Evolutionary conservation across 495 filamentous ascomycete genomes (phyloP), one percentile per base, ranked within the genome.

Genomic region (Penicillium lagena): DNA sequence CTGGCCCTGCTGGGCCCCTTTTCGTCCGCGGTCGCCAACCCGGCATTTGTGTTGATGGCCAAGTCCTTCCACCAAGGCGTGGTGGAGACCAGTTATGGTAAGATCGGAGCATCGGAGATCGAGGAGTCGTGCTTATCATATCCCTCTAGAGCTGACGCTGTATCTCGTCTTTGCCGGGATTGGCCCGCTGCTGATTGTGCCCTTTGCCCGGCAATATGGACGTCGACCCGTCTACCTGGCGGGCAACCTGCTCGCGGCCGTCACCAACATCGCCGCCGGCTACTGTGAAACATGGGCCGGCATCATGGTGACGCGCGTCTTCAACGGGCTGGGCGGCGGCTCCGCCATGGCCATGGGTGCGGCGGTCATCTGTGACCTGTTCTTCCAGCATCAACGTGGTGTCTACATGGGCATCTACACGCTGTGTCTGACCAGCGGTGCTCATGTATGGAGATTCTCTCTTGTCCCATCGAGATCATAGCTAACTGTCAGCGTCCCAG

Each of bases 311-410:
- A 57, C 54, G 28, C 58, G 60, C 37, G 54, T 63, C 14, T 30
- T 71, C 32, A 64, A 52, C n/a, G 66, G 64, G 22, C 68, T 71
- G 38, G 62, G 57, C 1, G 56, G 55, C 6, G 63, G 65, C 17
- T 36, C 43, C 10, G 63, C 60, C 5, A 55, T 63, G 39, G 67
- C 59, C 6, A 39, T 66, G 10, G 69, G 66, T 2, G 61, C 58
- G 13, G 66, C 63, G 29, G 64, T 62, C 9, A 65, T 69, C 28
- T 60, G 62, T 35, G 69, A 73, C 39, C 38, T 73, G 35, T 73
- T 63, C 45, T 71, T 68, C 36, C 49, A 66, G 17, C 67, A 71
- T 37, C 62, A 73, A 47, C 50, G 66, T 10, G 69, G 68, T 12
- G 45, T 50, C 15, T 54, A 44, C 13, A 53, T 59, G 39, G 58